Conservation (phyloP, 768 basidiomycete species). For the Xerocomellus chrysenteron region DNA sequence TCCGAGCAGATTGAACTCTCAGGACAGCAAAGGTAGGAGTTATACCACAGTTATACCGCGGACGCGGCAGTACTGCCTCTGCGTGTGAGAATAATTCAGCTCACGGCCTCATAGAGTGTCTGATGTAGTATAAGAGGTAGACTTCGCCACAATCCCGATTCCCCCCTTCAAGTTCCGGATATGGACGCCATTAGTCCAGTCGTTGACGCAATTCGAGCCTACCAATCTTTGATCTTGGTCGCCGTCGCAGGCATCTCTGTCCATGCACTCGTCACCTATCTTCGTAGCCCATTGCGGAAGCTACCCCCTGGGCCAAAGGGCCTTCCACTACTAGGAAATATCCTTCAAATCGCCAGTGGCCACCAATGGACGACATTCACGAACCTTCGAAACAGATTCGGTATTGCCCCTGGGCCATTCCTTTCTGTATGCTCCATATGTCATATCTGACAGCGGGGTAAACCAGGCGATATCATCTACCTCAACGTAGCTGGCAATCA, state of each 20-base stretch:
- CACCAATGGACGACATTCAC: slow-evolving; percentile 5
- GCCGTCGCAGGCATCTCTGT: background rate
- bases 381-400: background rate
- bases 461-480: slow-evolving; percentile 1
- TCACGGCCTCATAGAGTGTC: too few species aligned
- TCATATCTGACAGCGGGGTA: background rate
- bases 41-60: too few species aligned
- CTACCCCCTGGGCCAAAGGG: slow-evolving; percentile 5
- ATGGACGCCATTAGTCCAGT: background rate
- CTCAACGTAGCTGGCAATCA: slow-evolving; percentile 15
- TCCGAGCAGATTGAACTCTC: too few species aligned
- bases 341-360: background rate
- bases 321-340: slow-evolving; percentile 4
- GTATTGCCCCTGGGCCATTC: background rate
- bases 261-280: background rate
- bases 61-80: too few species aligned
- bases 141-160: too few species aligned
- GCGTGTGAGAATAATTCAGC: too few species aligned
- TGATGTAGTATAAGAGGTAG: background rate
- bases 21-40: too few species aligned
- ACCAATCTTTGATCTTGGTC: background rate
- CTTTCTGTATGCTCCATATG: background rate
- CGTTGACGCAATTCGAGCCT: background rate
- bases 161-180: background rate
- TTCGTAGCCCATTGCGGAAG: slow-evolving; percentile 3